Conservation (phyloP, 495 filamentous ascomycete species). For the Recurvomyces mirabilis region DNA sequence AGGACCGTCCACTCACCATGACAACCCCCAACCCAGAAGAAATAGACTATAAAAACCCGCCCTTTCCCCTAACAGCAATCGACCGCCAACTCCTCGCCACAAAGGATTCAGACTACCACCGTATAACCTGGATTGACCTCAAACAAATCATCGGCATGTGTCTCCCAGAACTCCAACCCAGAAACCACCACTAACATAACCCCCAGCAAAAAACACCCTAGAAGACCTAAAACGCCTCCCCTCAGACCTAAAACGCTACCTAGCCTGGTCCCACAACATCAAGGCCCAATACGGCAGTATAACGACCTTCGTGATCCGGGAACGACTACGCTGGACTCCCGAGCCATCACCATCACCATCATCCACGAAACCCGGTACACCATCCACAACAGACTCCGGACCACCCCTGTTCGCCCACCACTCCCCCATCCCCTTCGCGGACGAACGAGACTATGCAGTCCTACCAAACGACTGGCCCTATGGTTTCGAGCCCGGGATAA, state of each 20-base stretch:
- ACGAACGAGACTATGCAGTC: conserved; percentile 62
- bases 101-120: conserved; percentile 27
- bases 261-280: conserved; percentile 60
- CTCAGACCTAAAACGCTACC: conserved; percentile 72
- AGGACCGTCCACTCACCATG: not conserved
- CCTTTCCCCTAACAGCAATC: conserved; percentile 28
- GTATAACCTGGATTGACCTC: conserved; percentile 29
- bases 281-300: conserved; percentile 65
- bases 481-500: conserved; percentile 55
- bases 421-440: conserved; percentile 52
- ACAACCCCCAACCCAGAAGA: conserved; percentile 35
- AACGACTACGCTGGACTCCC: conserved; percentile 59
- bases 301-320: conserved; percentile 60
- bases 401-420: conserved; percentile 38
- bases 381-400: no score
- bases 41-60: conserved; percentile 37
- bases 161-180: not conserved
- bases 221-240: conserved; percentile 68
- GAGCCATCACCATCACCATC: no score
- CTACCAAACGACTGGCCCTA: conserved; percentile 91
- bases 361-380: no score
- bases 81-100: conserved; percentile 26
- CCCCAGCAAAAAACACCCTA: conserved; percentile 57
- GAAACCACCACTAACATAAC: not conserved
- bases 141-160: conserved; percentile 23